These are phyloP conservation scores for Bretschneidera sinensis DNA, from an alignment of 345 rosid genomes.

Conservation along the genomic window DNA sequence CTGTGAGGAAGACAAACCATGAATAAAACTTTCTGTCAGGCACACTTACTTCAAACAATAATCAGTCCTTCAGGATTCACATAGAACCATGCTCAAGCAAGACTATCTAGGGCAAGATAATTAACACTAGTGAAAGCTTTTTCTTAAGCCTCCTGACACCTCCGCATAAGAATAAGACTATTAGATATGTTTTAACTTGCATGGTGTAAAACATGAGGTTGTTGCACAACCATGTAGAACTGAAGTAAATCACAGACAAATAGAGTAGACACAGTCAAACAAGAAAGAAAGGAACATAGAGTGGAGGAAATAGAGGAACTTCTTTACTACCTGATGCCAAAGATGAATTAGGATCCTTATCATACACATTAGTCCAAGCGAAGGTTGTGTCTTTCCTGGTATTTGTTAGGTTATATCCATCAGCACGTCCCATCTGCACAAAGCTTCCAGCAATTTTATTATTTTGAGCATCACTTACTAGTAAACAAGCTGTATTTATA, in stretches of 20 bases:
- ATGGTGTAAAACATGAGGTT: too few species aligned
- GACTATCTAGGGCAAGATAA: background rate
- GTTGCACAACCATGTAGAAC: too few species aligned
- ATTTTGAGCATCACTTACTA: background rate
- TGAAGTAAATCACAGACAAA: background rate
- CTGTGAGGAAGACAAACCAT: background rate
- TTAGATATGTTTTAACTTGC: too few species aligned
- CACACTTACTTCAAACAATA: background rate
- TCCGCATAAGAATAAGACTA: too few species aligned
- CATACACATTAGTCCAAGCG: slow-evolving; percentile 69
- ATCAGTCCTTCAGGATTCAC: background rate
- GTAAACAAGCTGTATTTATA: background rate
- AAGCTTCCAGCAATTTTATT: slow-evolving; percentile 11
- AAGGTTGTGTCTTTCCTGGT: slow-evolving; percentile 50
- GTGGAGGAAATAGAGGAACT: background rate
- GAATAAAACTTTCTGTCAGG: background rate
- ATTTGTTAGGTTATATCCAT: slow-evolving; percentile 56
- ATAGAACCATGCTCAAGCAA: background rate
- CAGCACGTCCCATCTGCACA: slow-evolving; percentile 66
- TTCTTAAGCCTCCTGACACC: background rate
- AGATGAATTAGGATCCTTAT: slow-evolving; percentile 31
- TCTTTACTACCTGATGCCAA: slow-evolving; percentile 32
- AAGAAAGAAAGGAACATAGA: background rate
- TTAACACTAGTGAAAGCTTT: background rate
- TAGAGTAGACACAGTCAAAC: background rate